Evolutionary conservation across 345 rosid species (phyloP).

Genomic region (Luvunga scandens): DNA sequence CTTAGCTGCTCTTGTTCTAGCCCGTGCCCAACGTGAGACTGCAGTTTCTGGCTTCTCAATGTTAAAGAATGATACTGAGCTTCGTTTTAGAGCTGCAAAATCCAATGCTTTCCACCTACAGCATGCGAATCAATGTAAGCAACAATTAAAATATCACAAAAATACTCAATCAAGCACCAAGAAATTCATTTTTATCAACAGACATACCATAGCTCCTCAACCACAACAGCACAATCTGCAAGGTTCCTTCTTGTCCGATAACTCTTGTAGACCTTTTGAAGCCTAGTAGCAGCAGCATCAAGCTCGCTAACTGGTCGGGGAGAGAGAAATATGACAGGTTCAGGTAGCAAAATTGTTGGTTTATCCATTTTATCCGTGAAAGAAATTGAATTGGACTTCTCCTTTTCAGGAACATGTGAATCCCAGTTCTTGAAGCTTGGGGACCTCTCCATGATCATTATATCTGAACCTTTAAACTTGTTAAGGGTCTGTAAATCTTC

Average conservation of each 20-base stretch:
- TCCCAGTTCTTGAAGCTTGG: conserved; percentile 41
- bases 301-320: conserved; percentile 61
- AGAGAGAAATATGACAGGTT: conserved; percentile 41
- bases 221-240: conserved; percentile 74
- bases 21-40: conserved; percentile 56
- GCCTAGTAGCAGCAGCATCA: conserved; percentile 55
- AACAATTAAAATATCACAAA: not conserved
- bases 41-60: conserved; percentile 61
- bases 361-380: conserved; percentile 25
- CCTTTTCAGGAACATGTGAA: conserved; percentile 8
- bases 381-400: conserved; percentile 14
- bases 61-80: conserved; percentile 55
- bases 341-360: conserved; percentile 47
- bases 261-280: conserved; percentile 51
- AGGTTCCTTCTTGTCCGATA: conserved; percentile 53
- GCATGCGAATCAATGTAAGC: conserved; percentile 4
- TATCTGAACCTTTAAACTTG: conserved; percentile 12
- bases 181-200: conserved; percentile 15
- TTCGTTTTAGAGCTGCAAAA: conserved; percentile 46
- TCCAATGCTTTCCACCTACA: conserved; percentile 71
- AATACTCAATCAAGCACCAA: not conserved
- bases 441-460: conserved; percentile 28
- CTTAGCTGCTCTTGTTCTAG: conserved; percentile 64
- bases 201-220: conserved; percentile 68
- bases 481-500: conserved; percentile 18